These are phyloP conservation scores for Colletotrichum tropicale DNA, from an alignment of 2,329 filamentous ascomycete species.

Conservation along the genomic window DNA sequence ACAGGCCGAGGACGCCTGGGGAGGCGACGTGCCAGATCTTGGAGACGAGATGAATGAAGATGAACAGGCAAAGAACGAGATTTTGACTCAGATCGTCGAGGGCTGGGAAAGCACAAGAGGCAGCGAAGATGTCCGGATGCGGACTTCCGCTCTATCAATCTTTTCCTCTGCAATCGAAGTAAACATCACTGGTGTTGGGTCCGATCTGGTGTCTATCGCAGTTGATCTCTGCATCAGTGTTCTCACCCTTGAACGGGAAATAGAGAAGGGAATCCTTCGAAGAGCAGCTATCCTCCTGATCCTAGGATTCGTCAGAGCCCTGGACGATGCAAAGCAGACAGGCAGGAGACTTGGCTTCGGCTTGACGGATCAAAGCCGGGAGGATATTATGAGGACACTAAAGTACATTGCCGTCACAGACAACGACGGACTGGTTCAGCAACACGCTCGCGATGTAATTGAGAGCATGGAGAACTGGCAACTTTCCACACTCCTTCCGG, in stretches of 20 bases:
- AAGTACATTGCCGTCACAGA: constrained; percentile 70
- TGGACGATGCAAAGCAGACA: constrained; percentile 57
- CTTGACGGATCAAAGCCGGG: constrained; percentile 57
- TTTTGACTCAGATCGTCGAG: constrained; percentile 37
- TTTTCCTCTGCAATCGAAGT: constrained; percentile 65
- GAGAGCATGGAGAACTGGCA: constrained; percentile 70
- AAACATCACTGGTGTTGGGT: constrained; percentile 60
- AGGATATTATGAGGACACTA: constrained; percentile 67
- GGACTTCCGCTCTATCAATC: constrained; percentile 72
- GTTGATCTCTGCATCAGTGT: constrained; percentile 69
- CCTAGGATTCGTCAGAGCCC: constrained; percentile 63
- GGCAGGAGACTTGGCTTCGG: constrained; percentile 56
- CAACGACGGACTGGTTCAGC: constrained; percentile 69
- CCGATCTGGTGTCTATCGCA: constrained; percentile 55
- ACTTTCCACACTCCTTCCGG: constrained; percentile 53
- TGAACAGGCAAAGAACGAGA: constrained; percentile 51
- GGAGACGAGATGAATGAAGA: constrained; percentile 49
- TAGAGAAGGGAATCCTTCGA: constrained; percentile 68
- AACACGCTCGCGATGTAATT: constrained; percentile 70
- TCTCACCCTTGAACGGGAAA: constrained; percentile 64
- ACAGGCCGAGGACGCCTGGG: constrained; percentile 59
- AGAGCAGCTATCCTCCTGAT: constrained; percentile 70
- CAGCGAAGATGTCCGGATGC: constrained; percentile 57
- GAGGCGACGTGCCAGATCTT: constrained; percentile 54
- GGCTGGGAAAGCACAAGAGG: constrained; percentile 23